These are phyloP conservation scores for Heterococcus sp. DNA, from an alignment of 108 stramenopile genomes.

Conservation along the genomic window DNA sequence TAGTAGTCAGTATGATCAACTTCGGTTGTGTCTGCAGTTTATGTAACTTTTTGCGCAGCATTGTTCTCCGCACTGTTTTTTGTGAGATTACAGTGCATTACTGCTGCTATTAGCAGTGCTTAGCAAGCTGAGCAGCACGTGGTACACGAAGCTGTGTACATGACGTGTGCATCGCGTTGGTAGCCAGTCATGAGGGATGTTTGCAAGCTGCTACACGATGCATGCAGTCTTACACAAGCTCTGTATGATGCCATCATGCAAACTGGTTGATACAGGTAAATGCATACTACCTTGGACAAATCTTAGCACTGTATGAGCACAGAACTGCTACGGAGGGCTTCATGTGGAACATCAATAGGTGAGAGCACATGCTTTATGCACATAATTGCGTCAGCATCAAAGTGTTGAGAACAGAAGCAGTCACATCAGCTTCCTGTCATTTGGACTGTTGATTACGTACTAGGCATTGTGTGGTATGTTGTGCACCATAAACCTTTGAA, in stretches of 20 bases:
- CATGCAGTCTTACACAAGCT: neutral
- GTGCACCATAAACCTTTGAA: too few species aligned
- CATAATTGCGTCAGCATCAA: too few species aligned
- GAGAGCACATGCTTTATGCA: too few species aligned
- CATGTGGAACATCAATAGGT: slow-evolving; percentile 90
- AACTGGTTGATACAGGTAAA: slow-evolving; percentile 48
- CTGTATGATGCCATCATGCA: neutral
- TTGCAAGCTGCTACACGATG: neutral
- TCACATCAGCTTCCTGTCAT: too few species aligned
- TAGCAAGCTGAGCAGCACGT: neutral
- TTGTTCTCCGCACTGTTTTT: too few species aligned
- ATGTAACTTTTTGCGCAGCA: too few species aligned
- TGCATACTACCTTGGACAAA: slow-evolving; percentile 83
- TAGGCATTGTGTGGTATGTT: too few species aligned
- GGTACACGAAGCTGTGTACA: neutral
- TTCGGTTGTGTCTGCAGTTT: neutral
- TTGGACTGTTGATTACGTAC: too few species aligned
- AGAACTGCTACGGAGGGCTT: slow-evolving; percentile 97
- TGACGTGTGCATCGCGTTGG: neutral
- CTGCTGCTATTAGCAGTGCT: neutral
- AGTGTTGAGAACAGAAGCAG: too few species aligned
- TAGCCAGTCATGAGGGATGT: neutral
- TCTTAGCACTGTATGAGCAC: slow-evolving; percentile 89
- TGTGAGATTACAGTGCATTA: too few species aligned
- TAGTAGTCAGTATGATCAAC: too few species aligned